These are phyloP conservation scores for Spatholobus suberectus DNA, from an alignment of 306 rosid genomes.

Conservation along the genomic window DNA sequence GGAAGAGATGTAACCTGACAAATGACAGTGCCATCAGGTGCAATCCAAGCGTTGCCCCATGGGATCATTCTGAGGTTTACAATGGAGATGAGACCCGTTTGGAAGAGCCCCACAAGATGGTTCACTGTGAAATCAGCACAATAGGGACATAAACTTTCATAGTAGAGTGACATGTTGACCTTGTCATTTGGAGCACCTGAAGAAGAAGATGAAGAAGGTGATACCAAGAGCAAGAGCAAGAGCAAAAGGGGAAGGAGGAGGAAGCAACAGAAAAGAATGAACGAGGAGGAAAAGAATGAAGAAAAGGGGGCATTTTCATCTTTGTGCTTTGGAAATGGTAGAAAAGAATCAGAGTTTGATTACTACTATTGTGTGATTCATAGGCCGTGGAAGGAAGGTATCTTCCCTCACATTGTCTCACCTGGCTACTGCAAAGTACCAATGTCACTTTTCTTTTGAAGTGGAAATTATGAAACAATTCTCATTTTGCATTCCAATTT, in stretches of 20 bases:
- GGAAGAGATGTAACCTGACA: constrained; percentile 63
- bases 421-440: not conserved
- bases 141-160: constrained; percentile 80
- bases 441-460: not conserved
- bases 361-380: not conserved
- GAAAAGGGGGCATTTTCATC: constrained; percentile 44
- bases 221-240: constrained; percentile 41
- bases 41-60: constrained; percentile 86
- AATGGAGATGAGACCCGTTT: constrained; percentile 70
- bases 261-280: constrained; percentile 66
- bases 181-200: constrained; percentile 13
- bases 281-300: constrained; percentile 64
- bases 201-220: constrained; percentile 37
- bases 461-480: not conserved
- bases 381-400: constrained; percentile 37
- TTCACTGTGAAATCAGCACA: constrained; percentile 89
- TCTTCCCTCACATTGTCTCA: not conserved
- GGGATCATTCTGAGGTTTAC: constrained; percentile 82
- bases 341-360: not conserved
- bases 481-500: not conserved
- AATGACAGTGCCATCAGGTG: constrained; percentile 55
- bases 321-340: constrained; percentile 10
- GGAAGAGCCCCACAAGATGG: constrained; percentile 67
- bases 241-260: constrained; percentile 48
- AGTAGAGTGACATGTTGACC: constrained; percentile 74